Percentiles rank a stretch among this genome's conserved stretches.
Conservation (phyloP, 306 rosid genomes). For the Corylus heterophylla region DNA sequence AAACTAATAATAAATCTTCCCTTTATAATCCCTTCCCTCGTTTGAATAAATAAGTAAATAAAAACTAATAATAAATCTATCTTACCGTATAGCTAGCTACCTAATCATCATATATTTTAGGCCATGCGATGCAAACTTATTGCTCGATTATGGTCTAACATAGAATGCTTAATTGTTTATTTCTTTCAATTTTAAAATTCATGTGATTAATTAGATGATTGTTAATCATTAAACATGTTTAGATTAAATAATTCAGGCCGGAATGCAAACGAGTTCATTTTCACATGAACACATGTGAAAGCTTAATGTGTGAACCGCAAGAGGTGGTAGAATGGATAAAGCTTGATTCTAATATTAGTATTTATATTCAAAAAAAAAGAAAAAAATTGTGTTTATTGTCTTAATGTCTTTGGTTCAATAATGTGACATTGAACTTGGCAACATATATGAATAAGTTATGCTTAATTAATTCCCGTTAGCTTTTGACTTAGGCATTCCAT, state of each 20-base stretch:
- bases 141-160: too few species aligned
- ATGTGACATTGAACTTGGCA: background rate
- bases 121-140: too few species aligned
- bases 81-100: too few species aligned
- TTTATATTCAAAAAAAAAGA: background rate
- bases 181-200: background rate
- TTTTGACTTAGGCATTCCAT: background rate
- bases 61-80: too few species aligned
- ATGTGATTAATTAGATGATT: background rate
- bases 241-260: background rate
- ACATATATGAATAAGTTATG: background rate
- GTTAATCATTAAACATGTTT: background rate
- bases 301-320: background rate
- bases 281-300: background rate
- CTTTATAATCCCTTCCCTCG: too few species aligned
- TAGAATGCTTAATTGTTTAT: background rate
- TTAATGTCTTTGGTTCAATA: background rate
- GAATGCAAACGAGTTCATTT: background rate
- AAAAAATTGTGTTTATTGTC: too few species aligned
- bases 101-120: too few species aligned
- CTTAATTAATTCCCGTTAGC: background rate
- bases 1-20: too few species aligned
- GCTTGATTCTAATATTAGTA: background rate
- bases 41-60: too few species aligned
- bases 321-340: background rate